phyloP scores from a whole-genome alignment of 148 eudicot species.

The Rhododendron ferrugineum region DNA sequence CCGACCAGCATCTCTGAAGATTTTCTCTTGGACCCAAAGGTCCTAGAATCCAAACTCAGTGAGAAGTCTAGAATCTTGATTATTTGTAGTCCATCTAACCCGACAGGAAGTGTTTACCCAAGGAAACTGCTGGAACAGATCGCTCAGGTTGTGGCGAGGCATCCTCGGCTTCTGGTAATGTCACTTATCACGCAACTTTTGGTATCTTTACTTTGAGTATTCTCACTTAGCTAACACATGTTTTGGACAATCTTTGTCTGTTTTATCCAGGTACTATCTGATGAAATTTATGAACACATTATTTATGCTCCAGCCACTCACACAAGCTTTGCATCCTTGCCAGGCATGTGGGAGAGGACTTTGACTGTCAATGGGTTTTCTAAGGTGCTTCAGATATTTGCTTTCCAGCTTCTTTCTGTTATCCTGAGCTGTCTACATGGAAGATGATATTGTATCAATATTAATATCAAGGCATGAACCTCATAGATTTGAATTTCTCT shows the following conservation, averaged over 20 bases:
- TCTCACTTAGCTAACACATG: not conserved
- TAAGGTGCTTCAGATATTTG: conserved; percentile 43
- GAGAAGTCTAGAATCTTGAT: conserved; percentile 87
- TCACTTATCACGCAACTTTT: not conserved
- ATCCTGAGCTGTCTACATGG: not conserved
- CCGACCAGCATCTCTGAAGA: conserved; percentile 65
- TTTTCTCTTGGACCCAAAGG: conserved; percentile 77
- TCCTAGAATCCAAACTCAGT: conserved; percentile 70
- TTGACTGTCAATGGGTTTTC: conserved; percentile 95
- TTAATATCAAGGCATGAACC: not conserved
- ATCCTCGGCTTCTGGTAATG: conserved; percentile 88
- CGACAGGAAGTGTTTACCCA: conserved; percentile 93
- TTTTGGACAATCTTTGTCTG: conserved; percentile 1
- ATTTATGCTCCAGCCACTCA: conserved; percentile 90
- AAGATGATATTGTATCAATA: not conserved
- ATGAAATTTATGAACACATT: conserved; percentile 95
- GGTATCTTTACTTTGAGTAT: not conserved
- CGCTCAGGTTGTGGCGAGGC: conserved; percentile 69
- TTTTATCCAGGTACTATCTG: conserved; percentile 68
- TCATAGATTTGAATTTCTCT: not conserved
- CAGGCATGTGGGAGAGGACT: conserved; percentile 99
- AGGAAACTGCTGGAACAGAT: conserved; percentile 71
- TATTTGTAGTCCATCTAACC: conserved; percentile 91
- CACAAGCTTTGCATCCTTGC: conserved; percentile 97
- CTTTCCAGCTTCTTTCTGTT: not conserved